Base-by-base conservation (phyloP, 1,284 basidiomycete genomes). In the Cryptococcus floricola region DNA sequence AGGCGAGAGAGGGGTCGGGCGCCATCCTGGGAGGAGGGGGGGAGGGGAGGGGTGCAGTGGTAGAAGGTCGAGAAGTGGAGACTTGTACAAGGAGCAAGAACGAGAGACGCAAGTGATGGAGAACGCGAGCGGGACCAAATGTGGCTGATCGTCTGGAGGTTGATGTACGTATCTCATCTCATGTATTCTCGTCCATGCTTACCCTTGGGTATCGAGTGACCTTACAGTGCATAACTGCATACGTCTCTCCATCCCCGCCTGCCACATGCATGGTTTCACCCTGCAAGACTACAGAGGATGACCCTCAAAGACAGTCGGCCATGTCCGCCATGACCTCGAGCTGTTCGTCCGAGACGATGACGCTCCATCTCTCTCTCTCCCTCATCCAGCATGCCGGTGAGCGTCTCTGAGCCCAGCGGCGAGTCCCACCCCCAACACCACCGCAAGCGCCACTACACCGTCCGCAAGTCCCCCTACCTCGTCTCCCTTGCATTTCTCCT, bases 381-480 rank as follows among this genome's bases (percentile, higher is more conserved):
- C n/a, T n/a, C 45, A 46, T n/a, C 18, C 55, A 54, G 19, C 39
- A 62, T 62, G 57, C 59, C 57, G 25, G 48, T 58, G 39, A 53
- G 25, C 2, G 48, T 54, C 16, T 25, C 10, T 1, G 34, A 51
- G 41, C 39, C 47, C n/a, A 52, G 51, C 39, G 52, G 52, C 18
- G 48, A 7, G 44, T 53, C 31, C 47, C 47, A n/a, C 44, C 39
- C 18, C 50, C 53, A 16, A 50, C 60, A 39, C 19, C 37, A 23
- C 48, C 34, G 53, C 39, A 62, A 62, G 47, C 57, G 52, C 13
- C 51, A 53, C 28, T 57, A 71, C 54, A 64, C 69, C 8, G 60
- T 76, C 60, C 61, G 74, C 39, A 76, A 76, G 54, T 68, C 70
- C 48, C 74, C 74, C 6, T 76, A 76, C 59, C 62, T 73, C 48